Evolutionary conservation across 1,139 yeast genomes (phyloP).

Genomic region (Meyerozyma sp.): DNA sequence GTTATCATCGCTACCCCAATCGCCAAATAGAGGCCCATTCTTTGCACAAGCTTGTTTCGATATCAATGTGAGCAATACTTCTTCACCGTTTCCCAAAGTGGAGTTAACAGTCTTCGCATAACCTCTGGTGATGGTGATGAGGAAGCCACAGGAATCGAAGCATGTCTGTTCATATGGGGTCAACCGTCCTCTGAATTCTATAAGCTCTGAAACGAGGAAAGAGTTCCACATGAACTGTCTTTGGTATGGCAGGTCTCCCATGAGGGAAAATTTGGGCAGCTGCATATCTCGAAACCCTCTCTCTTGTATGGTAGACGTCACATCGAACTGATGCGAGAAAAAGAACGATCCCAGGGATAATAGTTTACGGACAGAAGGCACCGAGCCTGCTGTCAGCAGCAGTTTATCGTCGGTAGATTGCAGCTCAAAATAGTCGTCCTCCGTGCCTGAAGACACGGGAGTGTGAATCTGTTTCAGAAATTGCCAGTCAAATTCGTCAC

Average conservation of each 20-base stretch:
- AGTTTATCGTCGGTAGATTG: constrained; percentile 19
- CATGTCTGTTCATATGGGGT: constrained; percentile 40
- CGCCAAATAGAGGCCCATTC: constrained; percentile 58
- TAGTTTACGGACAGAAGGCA: constrained; percentile 51
- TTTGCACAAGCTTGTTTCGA: constrained; percentile 63
- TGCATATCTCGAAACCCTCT: constrained; percentile 33
- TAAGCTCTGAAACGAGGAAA: constrained; percentile 51
- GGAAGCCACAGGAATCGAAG: constrained; percentile 55
- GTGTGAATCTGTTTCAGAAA: background rate
- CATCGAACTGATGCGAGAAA: constrained; percentile 60
- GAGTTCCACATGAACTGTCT: constrained; percentile 63
- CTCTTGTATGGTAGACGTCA: constrained; percentile 58
- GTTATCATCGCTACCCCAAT: constrained; percentile 67
- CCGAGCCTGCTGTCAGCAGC: constrained; percentile 43
- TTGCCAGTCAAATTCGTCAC: constrained; percentile 44
- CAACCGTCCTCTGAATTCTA: constrained; percentile 55
- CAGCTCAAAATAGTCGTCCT: constrained; percentile 16
- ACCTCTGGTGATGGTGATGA: constrained; percentile 60
- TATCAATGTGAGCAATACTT: constrained; percentile 53
- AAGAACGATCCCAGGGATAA: constrained; percentile 61
- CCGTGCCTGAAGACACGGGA: constrained; percentile 8
- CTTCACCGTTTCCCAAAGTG: constrained; percentile 23
- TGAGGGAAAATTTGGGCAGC: constrained; percentile 21
- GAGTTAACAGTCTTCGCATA: constrained; percentile 59
- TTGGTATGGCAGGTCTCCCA: constrained; percentile 45